Evolutionary conservation across 306 rosid species (phyloP).

Genomic region (Rubus idaeus): DNA sequence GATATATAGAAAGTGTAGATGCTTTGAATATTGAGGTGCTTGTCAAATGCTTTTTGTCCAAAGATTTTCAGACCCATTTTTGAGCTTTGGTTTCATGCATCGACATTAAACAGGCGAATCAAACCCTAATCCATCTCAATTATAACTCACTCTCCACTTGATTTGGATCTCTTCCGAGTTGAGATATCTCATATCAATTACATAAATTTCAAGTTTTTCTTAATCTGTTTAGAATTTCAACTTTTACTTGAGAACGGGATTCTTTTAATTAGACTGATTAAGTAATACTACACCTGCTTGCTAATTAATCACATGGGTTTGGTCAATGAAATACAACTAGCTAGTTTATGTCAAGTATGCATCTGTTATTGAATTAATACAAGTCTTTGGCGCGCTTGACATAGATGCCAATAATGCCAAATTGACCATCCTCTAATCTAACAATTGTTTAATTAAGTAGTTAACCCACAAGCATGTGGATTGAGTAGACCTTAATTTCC

Average conservation of each 20-base stretch:
- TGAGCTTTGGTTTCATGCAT: neutral
- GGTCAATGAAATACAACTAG: slow-evolving; percentile 21
- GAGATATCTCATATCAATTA: neutral
- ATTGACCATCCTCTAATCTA: neutral
- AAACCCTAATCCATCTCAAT: neutral
- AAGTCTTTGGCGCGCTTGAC: neutral
- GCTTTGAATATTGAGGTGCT: neutral
- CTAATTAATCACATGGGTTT: neutral
- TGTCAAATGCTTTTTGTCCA: slow-evolving; percentile 11
- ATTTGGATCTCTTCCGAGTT: neutral
- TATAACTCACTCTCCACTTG: neutral
- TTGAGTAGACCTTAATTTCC: slow-evolving; percentile 6
- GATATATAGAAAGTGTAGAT: slow-evolving; percentile 1
- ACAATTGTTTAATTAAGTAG: neutral
- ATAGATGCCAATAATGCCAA: neutral
- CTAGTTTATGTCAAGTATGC: neutral
- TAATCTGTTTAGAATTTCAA: neutral
- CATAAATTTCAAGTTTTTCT: neutral
- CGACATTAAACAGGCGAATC: neutral
- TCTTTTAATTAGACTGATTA: neutral
- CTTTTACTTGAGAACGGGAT: neutral
- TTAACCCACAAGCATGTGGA: slow-evolving; percentile 16
- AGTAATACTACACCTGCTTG: neutral
- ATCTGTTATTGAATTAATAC: neutral
- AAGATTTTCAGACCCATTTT: neutral